These are phyloP conservation scores for Psidium friedrichsthalianum DNA, from an alignment of 345 rosid genomes.

Conservation along the genomic window DNA sequence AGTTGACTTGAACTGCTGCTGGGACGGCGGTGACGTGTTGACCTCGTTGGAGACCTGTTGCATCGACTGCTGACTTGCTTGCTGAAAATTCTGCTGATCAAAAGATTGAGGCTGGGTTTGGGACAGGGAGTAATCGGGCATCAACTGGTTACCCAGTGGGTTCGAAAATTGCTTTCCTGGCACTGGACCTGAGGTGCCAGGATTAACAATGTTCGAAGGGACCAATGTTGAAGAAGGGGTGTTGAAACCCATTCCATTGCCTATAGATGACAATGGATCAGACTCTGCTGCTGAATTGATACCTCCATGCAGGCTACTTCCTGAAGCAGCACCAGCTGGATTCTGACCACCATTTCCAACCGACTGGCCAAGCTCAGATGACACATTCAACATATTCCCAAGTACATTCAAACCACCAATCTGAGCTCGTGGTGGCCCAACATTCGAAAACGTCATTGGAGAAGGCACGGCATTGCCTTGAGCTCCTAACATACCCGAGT, in stretches of 20 bases:
- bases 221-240: constrained; percentile 49
- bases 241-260: constrained; percentile 56
- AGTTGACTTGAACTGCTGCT: constrained; percentile 53
- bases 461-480: constrained; percentile 72
- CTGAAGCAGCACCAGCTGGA: constrained; percentile 38
- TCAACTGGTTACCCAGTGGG: constrained; percentile 44
- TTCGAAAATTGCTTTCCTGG: constrained; percentile 73
- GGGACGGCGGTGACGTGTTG: constrained; percentile 33
- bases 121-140: constrained; percentile 24
- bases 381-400: constrained; percentile 64
- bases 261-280: constrained; percentile 55
- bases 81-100: constrained; percentile 67
- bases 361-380: constrained; percentile 78
- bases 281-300: constrained; percentile 72
- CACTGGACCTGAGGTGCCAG: constrained; percentile 57
- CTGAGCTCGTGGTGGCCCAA: constrained; percentile 65
- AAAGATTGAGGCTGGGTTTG: constrained; percentile 60
- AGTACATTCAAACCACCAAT: constrained; percentile 65
- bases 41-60: constrained; percentile 48
- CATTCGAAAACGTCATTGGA: constrained; percentile 53
- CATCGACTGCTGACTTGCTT: constrained; percentile 49
- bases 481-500: constrained; percentile 60
- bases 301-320: constrained; percentile 39
- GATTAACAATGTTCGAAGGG: constrained; percentile 49
- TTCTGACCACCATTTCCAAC: constrained; percentile 66